These are phyloP conservation scores for Vitis hybrid DNA, from an alignment of 177 flowering plant species.

Conservation along the genomic window DNA sequence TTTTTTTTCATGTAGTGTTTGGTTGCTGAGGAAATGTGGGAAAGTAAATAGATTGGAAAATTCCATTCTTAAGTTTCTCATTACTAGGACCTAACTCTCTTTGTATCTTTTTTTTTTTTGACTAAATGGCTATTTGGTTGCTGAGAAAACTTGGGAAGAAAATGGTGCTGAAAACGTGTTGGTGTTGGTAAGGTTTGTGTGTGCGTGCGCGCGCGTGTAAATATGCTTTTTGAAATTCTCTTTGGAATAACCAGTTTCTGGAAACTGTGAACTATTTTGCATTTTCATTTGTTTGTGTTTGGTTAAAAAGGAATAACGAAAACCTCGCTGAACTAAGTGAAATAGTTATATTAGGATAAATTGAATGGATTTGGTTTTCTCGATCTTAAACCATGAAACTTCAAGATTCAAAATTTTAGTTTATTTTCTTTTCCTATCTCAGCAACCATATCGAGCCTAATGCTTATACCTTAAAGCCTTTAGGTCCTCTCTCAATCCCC, in stretches of 20 bases:
- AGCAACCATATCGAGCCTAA: background rate
- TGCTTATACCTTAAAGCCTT: background rate
- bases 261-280: background rate
- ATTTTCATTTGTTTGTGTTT: background rate
- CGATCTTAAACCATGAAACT: background rate
- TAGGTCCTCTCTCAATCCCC: background rate
- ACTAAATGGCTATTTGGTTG: background rate
- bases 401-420: background rate
- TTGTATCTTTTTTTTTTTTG: background rate
- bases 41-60: background rate
- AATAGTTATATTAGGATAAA: background rate
- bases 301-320: background rate
- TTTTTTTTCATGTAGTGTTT: background rate
- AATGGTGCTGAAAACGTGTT: background rate
- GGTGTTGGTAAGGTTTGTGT: background rate
- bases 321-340: background rate
- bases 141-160: background rate
- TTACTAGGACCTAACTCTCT: background rate
- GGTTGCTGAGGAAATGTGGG: background rate
- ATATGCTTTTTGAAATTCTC: background rate
- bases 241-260: background rate
- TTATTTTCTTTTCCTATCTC: background rate
- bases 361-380: background rate
- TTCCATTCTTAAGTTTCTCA: background rate
- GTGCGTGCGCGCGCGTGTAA: background rate